Conservation (phyloP, 495 filamentous ascomycete species). For the Aspergillus nanangensis region DNA sequence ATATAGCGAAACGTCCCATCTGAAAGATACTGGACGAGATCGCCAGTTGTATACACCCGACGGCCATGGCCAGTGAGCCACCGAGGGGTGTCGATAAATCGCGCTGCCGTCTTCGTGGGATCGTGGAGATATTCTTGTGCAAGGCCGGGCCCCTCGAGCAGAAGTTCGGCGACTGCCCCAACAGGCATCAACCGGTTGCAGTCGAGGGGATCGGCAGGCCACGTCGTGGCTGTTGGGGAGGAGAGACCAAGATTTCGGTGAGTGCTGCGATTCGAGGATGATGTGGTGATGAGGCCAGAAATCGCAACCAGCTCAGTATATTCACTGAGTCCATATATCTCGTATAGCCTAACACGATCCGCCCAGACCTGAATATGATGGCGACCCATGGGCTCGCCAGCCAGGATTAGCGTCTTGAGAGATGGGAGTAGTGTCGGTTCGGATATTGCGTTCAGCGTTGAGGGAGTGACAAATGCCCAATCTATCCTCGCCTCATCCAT, state of each 20-base stretch:
- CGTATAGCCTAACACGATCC: conserved; percentile 4
- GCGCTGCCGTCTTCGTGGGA: conserved; percentile 49
- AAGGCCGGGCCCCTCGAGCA: conserved; percentile 70
- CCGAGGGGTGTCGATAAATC: conserved; percentile 56
- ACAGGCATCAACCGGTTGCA: conserved; percentile 43
- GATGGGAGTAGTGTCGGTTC: conserved; percentile 4
- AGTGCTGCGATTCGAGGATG: conserved; percentile 2
- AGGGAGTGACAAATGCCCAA: conserved; percentile 11
- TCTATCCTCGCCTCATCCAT: conserved; percentile 5
- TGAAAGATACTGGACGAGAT: conserved; percentile 30
- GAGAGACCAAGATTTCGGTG: background rate
- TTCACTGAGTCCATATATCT: conserved; percentile 13
- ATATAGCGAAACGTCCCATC: conserved; percentile 10
- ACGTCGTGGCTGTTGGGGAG: conserved; percentile 15
- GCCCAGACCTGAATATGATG: conserved; percentile 7
- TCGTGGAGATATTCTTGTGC: conserved; percentile 62
- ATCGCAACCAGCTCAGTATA: conserved; percentile 6
- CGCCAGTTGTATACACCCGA: conserved; percentile 21
- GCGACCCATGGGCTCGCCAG: conserved; percentile 9
- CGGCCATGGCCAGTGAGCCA: conserved; percentile 27
- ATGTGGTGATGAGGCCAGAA: conserved; percentile 3
- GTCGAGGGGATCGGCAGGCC: conserved; percentile 61
- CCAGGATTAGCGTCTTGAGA: conserved; percentile 9
- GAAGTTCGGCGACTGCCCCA: conserved; percentile 68
- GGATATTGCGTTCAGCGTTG: background rate